These are phyloP conservation scores for Blastomyces emzantsi DNA, from an alignment of 2,329 filamentous ascomycete genomes.

Conservation along the genomic window DNA sequence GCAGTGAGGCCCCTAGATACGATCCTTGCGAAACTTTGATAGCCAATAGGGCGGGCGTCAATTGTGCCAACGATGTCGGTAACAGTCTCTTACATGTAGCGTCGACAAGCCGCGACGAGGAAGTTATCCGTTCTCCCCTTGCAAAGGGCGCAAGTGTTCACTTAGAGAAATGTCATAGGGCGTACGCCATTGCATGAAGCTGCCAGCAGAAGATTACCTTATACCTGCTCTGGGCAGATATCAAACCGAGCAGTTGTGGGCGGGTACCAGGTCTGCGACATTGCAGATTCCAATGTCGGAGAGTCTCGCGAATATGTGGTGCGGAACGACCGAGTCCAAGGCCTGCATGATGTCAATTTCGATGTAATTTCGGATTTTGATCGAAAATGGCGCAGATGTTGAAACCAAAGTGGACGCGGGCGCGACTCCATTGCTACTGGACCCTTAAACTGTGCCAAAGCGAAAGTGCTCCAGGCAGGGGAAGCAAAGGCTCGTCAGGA, in stretches of 20 bases:
- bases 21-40: constrained; percentile 7
- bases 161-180: background rate
- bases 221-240: constrained; percentile 3
- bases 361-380: background rate
- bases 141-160: background rate
- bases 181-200: constrained; percentile 4
- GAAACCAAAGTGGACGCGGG: background rate
- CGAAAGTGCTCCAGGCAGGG: background rate
- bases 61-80: background rate
- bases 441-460: background rate
- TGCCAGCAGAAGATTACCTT: background rate
- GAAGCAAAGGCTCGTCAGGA: background rate
- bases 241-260: background rate
- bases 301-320: constrained; percentile 5
- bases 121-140: background rate
- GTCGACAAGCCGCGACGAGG: background rate
- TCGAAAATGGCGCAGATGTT: background rate
- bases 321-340: constrained; percentile 3
- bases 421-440: background rate
- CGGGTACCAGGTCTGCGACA: background rate
- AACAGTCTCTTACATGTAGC: background rate
- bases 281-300: background rate
- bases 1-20: constrained; percentile 3
- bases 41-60: constrained; percentile 8
- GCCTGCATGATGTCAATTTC: too few relatives aligned